These are phyloP conservation scores for Daldinia caldariorum DNA, from an alignment of 495 filamentous ascomycete genomes.

Conservation along the genomic window DNA sequence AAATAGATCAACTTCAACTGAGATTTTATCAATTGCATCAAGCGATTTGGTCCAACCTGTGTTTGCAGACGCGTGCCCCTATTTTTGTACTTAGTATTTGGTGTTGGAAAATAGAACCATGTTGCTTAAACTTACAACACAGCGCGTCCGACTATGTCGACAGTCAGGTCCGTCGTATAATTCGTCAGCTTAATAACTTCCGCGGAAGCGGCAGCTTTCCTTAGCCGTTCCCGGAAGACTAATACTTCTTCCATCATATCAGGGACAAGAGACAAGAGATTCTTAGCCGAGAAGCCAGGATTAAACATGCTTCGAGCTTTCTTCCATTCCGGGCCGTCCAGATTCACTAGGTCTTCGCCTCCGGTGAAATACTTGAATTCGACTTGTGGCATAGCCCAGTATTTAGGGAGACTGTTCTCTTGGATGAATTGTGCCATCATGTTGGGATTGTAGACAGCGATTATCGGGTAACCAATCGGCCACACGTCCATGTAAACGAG, in stretches of 20 bases:
- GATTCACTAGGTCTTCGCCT: conserved; percentile 49
- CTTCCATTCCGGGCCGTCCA: conserved; percentile 56
- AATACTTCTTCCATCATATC: conserved; percentile 53
- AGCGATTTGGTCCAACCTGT: conserved; percentile 27
- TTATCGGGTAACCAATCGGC: conserved; percentile 52
- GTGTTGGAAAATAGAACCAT: background rate
- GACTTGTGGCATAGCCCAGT: conserved; percentile 28
- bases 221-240: conserved; percentile 50
- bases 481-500: conserved; percentile 59
- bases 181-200: conserved; percentile 52
- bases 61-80: conserved; percentile 36
- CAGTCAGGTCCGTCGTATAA: conserved; percentile 48
- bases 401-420: conserved; percentile 50
- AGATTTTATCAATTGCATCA: conserved; percentile 38
- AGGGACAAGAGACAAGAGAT: conserved; percentile 54
- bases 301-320: conserved; percentile 55
- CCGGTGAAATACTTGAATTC: conserved; percentile 51
- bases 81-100: background rate
- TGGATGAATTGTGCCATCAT: conserved; percentile 51
- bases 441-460: conserved; percentile 50
- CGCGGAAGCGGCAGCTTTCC: conserved; percentile 41
- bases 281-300: conserved; percentile 55
- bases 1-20: conserved; percentile 35
- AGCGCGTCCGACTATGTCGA: conserved; percentile 58
- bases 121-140: conserved; percentile 46